These are phyloP conservation scores for Elaeis guineensis DNA, from an alignment of 176 grass and related monocot genomes.

Conservation along the genomic window DNA sequence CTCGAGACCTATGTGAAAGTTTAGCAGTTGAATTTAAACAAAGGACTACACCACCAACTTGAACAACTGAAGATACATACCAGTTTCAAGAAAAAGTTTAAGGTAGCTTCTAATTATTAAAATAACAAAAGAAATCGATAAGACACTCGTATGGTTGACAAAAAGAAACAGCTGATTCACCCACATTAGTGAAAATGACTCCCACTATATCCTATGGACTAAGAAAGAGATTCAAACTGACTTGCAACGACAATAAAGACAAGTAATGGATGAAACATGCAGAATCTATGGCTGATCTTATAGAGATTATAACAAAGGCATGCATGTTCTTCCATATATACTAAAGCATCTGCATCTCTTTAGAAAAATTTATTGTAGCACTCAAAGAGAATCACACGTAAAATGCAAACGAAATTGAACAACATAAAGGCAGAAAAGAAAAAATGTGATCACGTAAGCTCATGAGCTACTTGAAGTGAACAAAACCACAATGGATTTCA, in stretches of 20 bases:
- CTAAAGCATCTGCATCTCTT: constrained; percentile 61
- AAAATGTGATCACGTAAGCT: constrained; percentile 59
- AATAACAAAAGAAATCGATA: too few relatives aligned
- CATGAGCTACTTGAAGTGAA: constrained; percentile 63
- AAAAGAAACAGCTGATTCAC: constrained; percentile 45
- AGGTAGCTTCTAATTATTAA: too few relatives aligned
- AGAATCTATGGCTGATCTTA: constrained; percentile 90
- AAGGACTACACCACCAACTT: constrained; percentile 67
- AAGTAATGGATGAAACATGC: constrained; percentile 68
- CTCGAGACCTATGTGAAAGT: constrained; percentile 91
- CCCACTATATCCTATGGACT: constrained; percentile 61
- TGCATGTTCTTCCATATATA: constrained; percentile 80
- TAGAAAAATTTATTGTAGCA: constrained; percentile 68
- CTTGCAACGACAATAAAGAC: constrained; percentile 61
- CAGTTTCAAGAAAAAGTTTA: constrained; percentile 7
- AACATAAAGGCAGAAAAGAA: constrained; percentile 64
- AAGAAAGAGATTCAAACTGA: constrained; percentile 68
- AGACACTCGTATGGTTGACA: too few relatives aligned
- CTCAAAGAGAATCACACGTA: constrained; percentile 93
- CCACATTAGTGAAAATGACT: constrained; percentile 78
- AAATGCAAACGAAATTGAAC: constrained; percentile 82
- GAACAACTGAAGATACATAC: constrained; percentile 85
- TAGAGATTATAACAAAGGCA: constrained; percentile 60
- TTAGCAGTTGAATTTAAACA: constrained; percentile 77
- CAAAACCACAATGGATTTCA: constrained; percentile 43